A percentile compares a stretch with the other conserved stretches of the same genome.
Evolutionary conservation across 345 rosid species (phyloP).

Genomic region (Anastatica hierochuntica): DNA sequence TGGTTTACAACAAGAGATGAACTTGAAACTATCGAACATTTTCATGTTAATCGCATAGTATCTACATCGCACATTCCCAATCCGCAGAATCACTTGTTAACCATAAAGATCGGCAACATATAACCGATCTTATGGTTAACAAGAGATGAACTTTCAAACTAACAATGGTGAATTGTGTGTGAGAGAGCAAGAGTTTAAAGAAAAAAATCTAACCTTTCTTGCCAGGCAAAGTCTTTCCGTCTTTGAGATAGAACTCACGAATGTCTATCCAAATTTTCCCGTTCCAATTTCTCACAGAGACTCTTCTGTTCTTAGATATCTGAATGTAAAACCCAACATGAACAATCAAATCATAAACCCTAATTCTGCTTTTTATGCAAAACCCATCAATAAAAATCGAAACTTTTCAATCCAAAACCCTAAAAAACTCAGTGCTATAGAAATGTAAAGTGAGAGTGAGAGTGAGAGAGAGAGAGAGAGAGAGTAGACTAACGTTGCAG

Average conservation of each 20-base stretch:
- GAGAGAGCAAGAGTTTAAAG: no score
- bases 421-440: slow-evolving; percentile 12
- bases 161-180: background rate
- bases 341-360: background rate
- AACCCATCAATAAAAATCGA: background rate
- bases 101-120: no score
- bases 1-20: no score
- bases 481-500: slow-evolving; percentile 47
- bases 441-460: no score
- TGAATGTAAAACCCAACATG: slow-evolving; percentile 17
- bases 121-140: no score
- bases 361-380: background rate
- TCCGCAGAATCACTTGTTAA: no score
- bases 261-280: slow-evolving; percentile 75
- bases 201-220: slow-evolving; percentile 49
- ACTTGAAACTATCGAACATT: no score
- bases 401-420: no score
- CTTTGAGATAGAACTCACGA: slow-evolving; percentile 83
- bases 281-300: slow-evolving; percentile 75
- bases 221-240: slow-evolving; percentile 73
- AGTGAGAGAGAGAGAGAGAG: no score
- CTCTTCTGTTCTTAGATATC: slow-evolving; percentile 83
- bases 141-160: no score
- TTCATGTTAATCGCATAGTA: no score
- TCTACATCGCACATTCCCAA: no score